phyloP scores from a whole-genome alignment of 257 asterid species.

The Solanum gandarillasii region DNA sequence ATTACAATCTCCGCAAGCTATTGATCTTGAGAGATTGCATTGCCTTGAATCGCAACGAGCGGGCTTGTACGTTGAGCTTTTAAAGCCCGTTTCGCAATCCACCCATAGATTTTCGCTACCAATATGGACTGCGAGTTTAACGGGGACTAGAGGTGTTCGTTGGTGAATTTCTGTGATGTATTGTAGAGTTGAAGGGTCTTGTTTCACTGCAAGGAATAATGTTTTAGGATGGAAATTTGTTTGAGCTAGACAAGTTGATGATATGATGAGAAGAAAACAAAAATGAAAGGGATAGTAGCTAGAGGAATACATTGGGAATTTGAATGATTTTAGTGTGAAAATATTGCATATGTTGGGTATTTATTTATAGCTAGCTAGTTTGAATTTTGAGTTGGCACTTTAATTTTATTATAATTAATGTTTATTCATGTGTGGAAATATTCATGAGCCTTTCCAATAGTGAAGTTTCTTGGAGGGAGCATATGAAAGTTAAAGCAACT shows the following conservation, averaged over 20 bases:
- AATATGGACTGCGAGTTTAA: not conserved
- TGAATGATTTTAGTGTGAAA: not conserved
- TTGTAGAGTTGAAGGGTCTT: not conserved
- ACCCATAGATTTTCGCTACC: constrained; percentile 1
- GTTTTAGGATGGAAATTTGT: not conserved
- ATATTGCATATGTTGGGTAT: not conserved
- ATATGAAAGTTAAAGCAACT: not conserved
- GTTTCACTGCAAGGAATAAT: not conserved
- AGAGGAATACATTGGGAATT: not conserved
- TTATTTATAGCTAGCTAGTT: not conserved
- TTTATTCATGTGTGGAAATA: not conserved
- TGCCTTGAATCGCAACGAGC: not conserved
- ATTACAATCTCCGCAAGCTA: not conserved
- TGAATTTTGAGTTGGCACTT: not conserved
- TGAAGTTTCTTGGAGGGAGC: not conserved
- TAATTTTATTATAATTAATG: not conserved
- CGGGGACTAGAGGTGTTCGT: not conserved
- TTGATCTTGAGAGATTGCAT: not conserved
- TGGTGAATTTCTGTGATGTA: not conserved
- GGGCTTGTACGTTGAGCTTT: not conserved
- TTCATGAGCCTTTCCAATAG: not conserved
- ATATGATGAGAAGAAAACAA: not conserved
- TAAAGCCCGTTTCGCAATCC: not conserved
- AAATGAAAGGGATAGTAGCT: not conserved
- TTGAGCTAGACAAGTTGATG: not conserved